Evolutionary conservation across 2,329 filamentous ascomycete genomes (phyloP).

Genomic region (Knoxdaviesia capensis): DNA sequence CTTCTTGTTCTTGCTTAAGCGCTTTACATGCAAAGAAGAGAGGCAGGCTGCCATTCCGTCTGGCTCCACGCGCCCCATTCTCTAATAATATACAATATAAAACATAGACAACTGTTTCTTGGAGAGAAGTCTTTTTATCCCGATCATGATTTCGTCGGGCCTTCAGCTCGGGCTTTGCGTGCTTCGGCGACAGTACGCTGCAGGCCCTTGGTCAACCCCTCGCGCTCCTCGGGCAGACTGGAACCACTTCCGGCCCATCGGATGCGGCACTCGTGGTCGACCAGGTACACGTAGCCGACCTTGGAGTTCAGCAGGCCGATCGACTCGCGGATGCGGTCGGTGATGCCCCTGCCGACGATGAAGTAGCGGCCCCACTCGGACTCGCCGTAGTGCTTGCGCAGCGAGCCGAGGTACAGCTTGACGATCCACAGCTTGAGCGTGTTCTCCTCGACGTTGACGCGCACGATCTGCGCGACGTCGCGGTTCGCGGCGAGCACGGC

Average conservation of each 20-base stretch:
- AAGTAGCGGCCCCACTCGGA: constrained; percentile 41
- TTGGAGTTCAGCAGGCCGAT: constrained; percentile 67
- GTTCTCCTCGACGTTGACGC: constrained; percentile 79
- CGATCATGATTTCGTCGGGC: no score
- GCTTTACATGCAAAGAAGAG: no score
- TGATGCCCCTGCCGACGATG: constrained; percentile 34
- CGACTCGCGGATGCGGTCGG: constrained; percentile 38
- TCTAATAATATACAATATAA: no score
- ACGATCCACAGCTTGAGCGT: constrained; percentile 40
- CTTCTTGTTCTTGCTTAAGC: no score
- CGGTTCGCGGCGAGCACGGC: constrained; percentile 32
- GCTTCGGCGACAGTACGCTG: constrained; percentile 43
- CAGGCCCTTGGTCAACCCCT: constrained; percentile 44
- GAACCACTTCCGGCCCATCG: constrained; percentile 78
- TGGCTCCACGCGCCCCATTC: no score
- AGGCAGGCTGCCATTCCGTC: no score
- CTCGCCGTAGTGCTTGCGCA: constrained; percentile 28
- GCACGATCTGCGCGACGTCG: constrained; percentile 51
- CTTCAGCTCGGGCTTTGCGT: no score
- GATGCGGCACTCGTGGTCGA: constrained; percentile 75
- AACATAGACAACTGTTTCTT: no score
- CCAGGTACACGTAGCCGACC: constrained; percentile 82
- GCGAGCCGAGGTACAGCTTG: constrained; percentile 30
- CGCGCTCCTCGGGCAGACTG: constrained; percentile 43
- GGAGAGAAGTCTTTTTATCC: no score